Percentiles rank a stretch among this genome's conserved stretches.
Evolutionary conservation across 257 asterid genomes (phyloP).

Genomic region (Rhazya stricta): DNA sequence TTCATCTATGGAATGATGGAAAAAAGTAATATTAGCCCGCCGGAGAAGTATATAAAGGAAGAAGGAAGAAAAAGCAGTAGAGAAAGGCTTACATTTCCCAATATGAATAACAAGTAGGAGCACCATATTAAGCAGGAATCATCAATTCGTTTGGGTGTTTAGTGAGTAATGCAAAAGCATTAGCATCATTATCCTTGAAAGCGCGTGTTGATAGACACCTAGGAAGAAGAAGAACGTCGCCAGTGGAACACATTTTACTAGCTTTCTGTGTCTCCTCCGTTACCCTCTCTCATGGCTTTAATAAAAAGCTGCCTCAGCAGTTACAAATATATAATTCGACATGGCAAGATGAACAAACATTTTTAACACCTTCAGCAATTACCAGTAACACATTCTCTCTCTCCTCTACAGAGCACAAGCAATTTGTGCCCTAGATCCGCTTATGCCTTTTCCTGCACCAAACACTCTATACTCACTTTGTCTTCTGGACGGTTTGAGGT

Average conservation of each 20-base stretch:
- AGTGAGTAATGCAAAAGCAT: neutral
- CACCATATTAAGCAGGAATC: too few relatives aligned
- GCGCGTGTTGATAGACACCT: slow-evolving; percentile 37
- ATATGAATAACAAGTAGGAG: too few relatives aligned
- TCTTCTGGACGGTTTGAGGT: slow-evolving; percentile 22
- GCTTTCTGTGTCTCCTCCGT: slow-evolving; percentile 16
- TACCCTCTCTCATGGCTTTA: slow-evolving; percentile 16
- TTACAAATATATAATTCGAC: slow-evolving; percentile 2
- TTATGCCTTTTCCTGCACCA: slow-evolving; percentile 26
- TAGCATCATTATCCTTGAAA: neutral
- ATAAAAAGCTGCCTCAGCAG: slow-evolving; percentile 16
- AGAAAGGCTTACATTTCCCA: too few relatives aligned
- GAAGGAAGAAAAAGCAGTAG: too few relatives aligned
- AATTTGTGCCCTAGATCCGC: slow-evolving; percentile 73
- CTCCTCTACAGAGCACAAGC: slow-evolving; percentile 13
- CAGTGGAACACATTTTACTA: slow-evolving; percentile 30
- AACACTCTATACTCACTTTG: slow-evolving; percentile 6
- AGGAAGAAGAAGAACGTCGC: slow-evolving; percentile 41
- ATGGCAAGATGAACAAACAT: neutral
- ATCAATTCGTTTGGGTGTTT: too few relatives aligned
- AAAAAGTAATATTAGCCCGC: too few relatives aligned
- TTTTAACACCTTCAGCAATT: slow-evolving; percentile 8
- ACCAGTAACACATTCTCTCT: neutral
- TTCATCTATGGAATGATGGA: too few relatives aligned
- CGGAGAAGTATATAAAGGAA: too few relatives aligned